Evolutionary conservation across 805 yeast species (phyloP).

Genomic region (Candida namnaoensis): DNA sequence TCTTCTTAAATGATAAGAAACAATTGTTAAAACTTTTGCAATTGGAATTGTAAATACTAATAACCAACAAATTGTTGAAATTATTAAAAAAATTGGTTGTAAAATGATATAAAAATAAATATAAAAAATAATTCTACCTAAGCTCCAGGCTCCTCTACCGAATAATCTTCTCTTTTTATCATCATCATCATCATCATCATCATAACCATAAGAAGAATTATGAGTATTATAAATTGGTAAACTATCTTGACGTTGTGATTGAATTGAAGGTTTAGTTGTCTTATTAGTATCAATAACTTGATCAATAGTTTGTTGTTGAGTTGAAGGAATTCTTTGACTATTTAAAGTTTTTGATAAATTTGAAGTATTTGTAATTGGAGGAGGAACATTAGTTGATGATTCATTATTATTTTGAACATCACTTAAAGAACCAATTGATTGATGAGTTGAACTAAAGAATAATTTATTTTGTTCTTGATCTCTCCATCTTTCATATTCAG

Average conservation of each 20-base stretch:
- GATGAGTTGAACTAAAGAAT: conserved; percentile 44
- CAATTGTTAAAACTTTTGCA: conserved; percentile 66
- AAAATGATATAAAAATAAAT: conserved; percentile 57
- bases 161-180: conserved; percentile 48
- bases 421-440: neutral
- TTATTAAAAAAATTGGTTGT: conserved; percentile 53
- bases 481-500: conserved; percentile 87
- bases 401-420: conserved; percentile 3
- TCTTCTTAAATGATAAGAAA: conserved; percentile 72
- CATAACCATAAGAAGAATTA: neutral
- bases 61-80: conserved; percentile 68
- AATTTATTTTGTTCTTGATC: conserved; percentile 64
- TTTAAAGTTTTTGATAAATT: conserved; percentile 3
- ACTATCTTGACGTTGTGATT: conserved; percentile 5
- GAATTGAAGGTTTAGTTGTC: neutral
- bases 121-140: conserved; percentile 75
- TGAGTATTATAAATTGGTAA: too few species aligned
- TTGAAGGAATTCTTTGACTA: conserved; percentile 17
- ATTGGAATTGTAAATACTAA: conserved; percentile 87
- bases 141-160: conserved; percentile 89
- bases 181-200: conserved; percentile 14
- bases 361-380: neutral
- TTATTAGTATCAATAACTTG: too few species aligned
- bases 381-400: too few species aligned
- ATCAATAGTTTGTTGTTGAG: conserved; percentile 7